Base-by-base conservation (phyloP, 352 stramenopile species). In the Achlya hypogyna region DNA sequence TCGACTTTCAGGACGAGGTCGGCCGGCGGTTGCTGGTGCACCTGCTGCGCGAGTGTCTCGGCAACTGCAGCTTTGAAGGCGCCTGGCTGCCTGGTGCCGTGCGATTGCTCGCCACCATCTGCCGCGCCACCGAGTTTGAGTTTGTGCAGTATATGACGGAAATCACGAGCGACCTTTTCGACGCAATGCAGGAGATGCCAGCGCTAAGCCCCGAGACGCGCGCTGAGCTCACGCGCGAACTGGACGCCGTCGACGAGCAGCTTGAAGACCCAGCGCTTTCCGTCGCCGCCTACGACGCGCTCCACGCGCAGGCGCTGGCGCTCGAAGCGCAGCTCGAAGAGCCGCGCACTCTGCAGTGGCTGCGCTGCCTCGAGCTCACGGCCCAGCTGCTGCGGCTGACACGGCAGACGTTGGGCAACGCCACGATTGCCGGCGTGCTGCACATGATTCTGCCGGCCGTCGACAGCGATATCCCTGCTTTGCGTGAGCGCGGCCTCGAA, bases 1-100 rank as follows among this genome's bases (percentile, higher is more conserved):
- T 93, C 27, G 84, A 93, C 67, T 89, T 86, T 58, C 82, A 90
- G 53, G 84, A 93, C 58, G 84, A 93, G 53, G 88, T 89, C 53
- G 84, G 84, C 8, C 81, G 81, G n/a, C 77, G 81, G 14, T 75
- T 79, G 32, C 70, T 91, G n/a, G 74, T 91, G 5, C 78, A 87
- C 49, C 75, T 75, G 9, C 56, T 91, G 51, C 79, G 82, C 88
- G 73, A 65, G 58, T 68, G 86, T 8, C 62, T 91, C 38, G 72
- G 79, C 0, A 77, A 88, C 22, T 56, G 84, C 25, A 72, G 77
- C 27, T 84, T 84, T 6, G 78, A 91, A 29, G 76, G 71, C 18
- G 69, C 76, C 31, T 72, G 89, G 59, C 87, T 89, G 27, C n/a
- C 20, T 20, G 60, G 59, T 27, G 60, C 40, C 12, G 60, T 67